Conservation (phyloP, 805 yeast species). For the Lipomyces chichibuensis region DNA sequence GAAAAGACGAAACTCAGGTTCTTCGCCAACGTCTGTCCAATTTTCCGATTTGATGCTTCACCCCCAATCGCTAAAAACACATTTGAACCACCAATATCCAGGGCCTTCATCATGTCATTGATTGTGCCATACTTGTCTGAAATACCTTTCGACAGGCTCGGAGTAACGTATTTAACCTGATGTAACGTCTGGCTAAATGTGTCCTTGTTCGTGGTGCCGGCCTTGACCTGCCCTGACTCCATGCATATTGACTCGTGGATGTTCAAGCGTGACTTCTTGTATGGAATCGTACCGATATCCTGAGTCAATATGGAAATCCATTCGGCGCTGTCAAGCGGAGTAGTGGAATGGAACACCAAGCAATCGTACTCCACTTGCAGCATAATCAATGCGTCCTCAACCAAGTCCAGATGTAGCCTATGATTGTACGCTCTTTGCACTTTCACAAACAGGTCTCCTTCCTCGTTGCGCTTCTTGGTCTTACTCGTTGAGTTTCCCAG, state of each 20-base stretch:
- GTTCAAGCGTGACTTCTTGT: slow-evolving; percentile 20
- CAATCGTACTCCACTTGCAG: slow-evolving; percentile 27
- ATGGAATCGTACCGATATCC: slow-evolving; percentile 33
- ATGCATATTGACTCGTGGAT: slow-evolving; percentile 27
- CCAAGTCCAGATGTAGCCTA: slow-evolving; percentile 15
- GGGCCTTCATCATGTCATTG: slow-evolving; percentile 22
- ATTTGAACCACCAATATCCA: slow-evolving; percentile 7
- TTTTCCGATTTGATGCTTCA: slow-evolving; percentile 2
- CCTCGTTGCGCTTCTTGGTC: slow-evolving; percentile 7
- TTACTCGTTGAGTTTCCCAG: not conserved
- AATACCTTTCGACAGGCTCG: slow-evolving; percentile 19
- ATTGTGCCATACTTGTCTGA: slow-evolving; percentile 18
- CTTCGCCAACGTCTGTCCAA: slow-evolving; percentile 26
- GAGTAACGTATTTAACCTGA: slow-evolving; percentile 28
- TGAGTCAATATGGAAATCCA: slow-evolving; percentile 34
- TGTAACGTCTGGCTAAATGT: slow-evolving; percentile 23
- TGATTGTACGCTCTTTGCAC: slow-evolving; percentile 5
- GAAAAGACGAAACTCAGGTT: slow-evolving; percentile 21
- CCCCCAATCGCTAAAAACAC: slow-evolving; percentile 19
- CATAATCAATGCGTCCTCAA: slow-evolving; percentile 26
- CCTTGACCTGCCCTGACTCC: slow-evolving; percentile 31
- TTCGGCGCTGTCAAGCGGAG: slow-evolving; percentile 27
- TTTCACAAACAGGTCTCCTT: slow-evolving; percentile 4
- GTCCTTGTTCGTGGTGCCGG: slow-evolving; percentile 21
- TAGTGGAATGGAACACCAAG: slow-evolving; percentile 23